phyloP scores from a whole-genome alignment of 2,329 filamentous ascomycete species.

The Pseudocercospora vitis region DNA sequence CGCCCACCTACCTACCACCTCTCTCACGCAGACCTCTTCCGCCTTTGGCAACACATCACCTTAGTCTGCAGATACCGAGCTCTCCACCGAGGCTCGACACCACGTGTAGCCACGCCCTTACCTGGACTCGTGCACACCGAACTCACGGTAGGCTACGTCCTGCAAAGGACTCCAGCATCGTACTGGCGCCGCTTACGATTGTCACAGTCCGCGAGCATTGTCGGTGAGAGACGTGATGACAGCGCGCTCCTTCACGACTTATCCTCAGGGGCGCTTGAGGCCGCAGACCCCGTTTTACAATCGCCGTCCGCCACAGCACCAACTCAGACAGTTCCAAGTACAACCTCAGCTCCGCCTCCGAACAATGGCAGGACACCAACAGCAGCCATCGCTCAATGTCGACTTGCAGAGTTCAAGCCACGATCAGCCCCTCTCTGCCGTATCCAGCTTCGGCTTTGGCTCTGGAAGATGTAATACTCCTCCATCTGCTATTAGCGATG shows the following conservation, averaged over 20 bases:
- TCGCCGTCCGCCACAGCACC: slow-evolving; percentile 5
- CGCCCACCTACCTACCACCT: neutral
- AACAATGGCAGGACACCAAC: slow-evolving; percentile 12
- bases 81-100: neutral
- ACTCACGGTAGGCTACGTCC: slow-evolving; percentile 14
- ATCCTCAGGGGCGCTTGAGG: neutral
- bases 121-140: slow-evolving; percentile 28
- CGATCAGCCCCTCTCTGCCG: neutral
- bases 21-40: slow-evolving; percentile 7
- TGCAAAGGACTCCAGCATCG: slow-evolving; percentile 3
- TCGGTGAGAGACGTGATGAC: slow-evolving; percentile 16
- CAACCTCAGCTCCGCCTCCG: slow-evolving; percentile 2
- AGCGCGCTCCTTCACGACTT: neutral
- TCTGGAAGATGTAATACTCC: slow-evolving; percentile 1
- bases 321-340: slow-evolving; percentile 11
- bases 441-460: slow-evolving; percentile 1
- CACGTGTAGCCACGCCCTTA: slow-evolving; percentile 2
- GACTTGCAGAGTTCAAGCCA: neutral
- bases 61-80: slow-evolving; percentile 2
- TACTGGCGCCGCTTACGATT: slow-evolving; percentile 7
- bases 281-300: neutral
- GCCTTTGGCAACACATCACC: slow-evolving; percentile 3
- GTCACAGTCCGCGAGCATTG: slow-evolving; percentile 5
- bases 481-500: slow-evolving; percentile 4
- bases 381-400: neutral